Evolutionary conservation across 495 filamentous ascomycete species (phyloP).

Genomic region (Penicillium dipodomyicola): DNA sequence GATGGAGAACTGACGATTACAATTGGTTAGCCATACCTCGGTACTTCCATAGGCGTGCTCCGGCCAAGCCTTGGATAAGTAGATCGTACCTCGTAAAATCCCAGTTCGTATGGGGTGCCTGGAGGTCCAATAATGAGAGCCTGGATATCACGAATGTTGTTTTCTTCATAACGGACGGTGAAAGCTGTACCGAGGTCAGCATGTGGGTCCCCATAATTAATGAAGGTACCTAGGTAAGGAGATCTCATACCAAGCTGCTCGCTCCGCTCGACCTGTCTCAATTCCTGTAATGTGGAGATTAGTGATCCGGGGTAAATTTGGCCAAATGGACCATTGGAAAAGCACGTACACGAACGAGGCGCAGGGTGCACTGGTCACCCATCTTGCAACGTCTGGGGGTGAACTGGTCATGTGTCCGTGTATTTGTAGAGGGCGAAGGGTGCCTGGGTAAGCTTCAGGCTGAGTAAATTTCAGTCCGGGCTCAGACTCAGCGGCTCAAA

Average conservation of each 20-base stretch:
- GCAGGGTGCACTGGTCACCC: slow-evolving; percentile 21
- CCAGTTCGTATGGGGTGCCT: slow-evolving; percentile 94
- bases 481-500: too few species aligned
- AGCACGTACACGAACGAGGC: slow-evolving; percentile 19
- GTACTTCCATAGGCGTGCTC: neutral
- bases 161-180: slow-evolving; percentile 73
- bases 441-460: too few species aligned
- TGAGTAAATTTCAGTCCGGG: too few species aligned
- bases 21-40: neutral
- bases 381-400: slow-evolving; percentile 5
- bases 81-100: slow-evolving; percentile 80
- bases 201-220: slow-evolving; percentile 1
- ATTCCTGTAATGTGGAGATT: slow-evolving; percentile 13
- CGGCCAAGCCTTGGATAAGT: neutral
- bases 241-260: slow-evolving; percentile 19
- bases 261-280: slow-evolving; percentile 16
- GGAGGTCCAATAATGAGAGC: slow-evolving; percentile 91
- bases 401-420: neutral
- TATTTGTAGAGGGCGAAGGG: neutral
- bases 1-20: slow-evolving; percentile 32
- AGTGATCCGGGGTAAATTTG: neutral
- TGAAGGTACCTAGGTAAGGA: too few species aligned
- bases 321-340: neutral
- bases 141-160: slow-evolving; percentile 82
- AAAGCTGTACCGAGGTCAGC: slow-evolving; percentile 17